Conservation (phyloP, 495 filamentous ascomycete species). For the Cudoniella acicularis region DNA sequence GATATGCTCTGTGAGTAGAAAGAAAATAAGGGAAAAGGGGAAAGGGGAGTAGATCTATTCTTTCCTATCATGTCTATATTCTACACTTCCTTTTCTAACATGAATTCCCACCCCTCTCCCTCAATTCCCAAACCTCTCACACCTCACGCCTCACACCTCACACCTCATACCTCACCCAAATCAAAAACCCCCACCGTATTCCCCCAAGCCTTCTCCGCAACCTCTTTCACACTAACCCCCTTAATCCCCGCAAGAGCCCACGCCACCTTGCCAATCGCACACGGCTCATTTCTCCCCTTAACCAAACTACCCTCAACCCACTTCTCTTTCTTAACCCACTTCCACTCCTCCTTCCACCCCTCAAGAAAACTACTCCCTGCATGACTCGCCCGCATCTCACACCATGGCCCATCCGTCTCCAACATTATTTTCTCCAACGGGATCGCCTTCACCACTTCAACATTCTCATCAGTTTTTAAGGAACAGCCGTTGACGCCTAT, state of each 20-base stretch:
- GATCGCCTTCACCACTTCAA: conserved; percentile 63
- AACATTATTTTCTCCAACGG: conserved; percentile 68
- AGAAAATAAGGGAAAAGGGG: too few species aligned
- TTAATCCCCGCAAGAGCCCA: conserved; percentile 82
- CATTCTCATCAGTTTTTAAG: conserved; percentile 69
- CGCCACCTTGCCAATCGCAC: conserved; percentile 78
- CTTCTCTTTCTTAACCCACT: conserved; percentile 85
- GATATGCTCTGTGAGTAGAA: too few species aligned
- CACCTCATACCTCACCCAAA: too few species aligned
- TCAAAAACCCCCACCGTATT: conserved; percentile 82
- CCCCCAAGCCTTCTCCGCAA: conserved; percentile 81
- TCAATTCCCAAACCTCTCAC: too few species aligned
- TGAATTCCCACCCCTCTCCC: too few species aligned
- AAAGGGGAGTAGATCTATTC: too few species aligned
- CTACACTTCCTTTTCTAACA: too few species aligned
- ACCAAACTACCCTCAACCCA: conserved; percentile 79
- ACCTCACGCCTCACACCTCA: too few species aligned
- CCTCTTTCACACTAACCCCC: conserved; percentile 70
- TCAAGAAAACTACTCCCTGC: conserved; percentile 56
- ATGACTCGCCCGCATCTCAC: conserved; percentile 48
- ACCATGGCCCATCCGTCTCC: conserved; percentile 81
- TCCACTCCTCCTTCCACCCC: conserved; percentile 35
- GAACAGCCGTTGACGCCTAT: conserved; percentile 73
- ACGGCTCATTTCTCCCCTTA: conserved; percentile 90
- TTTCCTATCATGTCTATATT: too few species aligned